Evolutionary conservation across 225 moss, liverwort and hornwort genomes (phyloP).

Genomic region (Takakia lepidozioides): DNA sequence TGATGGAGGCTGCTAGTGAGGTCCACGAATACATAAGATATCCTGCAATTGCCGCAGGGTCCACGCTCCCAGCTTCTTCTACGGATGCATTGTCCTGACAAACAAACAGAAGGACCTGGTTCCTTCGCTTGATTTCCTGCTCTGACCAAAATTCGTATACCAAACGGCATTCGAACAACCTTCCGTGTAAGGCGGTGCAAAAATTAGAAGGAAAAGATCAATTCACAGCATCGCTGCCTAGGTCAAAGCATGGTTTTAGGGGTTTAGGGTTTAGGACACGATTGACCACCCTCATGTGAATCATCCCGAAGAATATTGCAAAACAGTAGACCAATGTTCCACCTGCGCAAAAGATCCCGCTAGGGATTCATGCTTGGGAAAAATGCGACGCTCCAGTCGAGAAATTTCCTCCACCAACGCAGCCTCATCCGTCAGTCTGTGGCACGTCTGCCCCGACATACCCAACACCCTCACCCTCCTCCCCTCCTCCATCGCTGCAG

Average conservation of each 20-base stretch:
- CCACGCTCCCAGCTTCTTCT: slow-evolving; percentile 21
- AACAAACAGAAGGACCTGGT: slow-evolving; percentile 44
- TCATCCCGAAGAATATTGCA: too few species aligned
- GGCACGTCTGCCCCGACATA: too few species aligned
- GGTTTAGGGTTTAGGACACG: too few species aligned
- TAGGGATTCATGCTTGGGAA: slow-evolving; percentile 92
- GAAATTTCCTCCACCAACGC: slow-evolving; percentile 53
- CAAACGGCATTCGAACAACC: too few species aligned
- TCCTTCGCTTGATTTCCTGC: slow-evolving; percentile 49
- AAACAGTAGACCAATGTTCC: too few species aligned
- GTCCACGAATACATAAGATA: slow-evolving; percentile 69
- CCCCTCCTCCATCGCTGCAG: too few species aligned
- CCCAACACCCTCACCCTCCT: too few species aligned
- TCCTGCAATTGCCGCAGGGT: slow-evolving; percentile 46
- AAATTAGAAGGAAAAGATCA: too few species aligned
- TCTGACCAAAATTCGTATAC: neutral
- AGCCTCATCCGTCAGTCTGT: neutral
- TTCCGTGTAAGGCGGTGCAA: too few species aligned
- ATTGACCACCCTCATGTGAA: too few species aligned
- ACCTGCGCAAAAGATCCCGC: slow-evolving; percentile 54
- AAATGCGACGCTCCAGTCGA: slow-evolving; percentile 86
- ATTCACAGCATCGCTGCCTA: too few species aligned
- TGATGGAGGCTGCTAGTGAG: slow-evolving; percentile 68
- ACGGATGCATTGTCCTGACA: slow-evolving; percentile 33
- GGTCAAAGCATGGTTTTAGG: too few species aligned